Evolutionary conservation across 164 flowering plant species (phyloP).

Genomic region (Buxus sempervirens): DNA sequence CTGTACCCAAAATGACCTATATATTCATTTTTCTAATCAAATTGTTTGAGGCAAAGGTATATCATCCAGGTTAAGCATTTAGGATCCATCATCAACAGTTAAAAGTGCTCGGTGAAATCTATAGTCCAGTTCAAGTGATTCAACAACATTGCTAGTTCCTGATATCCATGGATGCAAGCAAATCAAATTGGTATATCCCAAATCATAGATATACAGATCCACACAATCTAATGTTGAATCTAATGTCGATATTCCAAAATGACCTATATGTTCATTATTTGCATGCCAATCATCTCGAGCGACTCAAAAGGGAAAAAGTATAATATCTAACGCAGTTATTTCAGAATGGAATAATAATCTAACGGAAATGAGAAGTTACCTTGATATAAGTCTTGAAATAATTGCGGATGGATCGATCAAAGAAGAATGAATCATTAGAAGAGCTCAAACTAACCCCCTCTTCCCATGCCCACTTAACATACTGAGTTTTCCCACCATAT

Average conservation of each 20-base stretch:
- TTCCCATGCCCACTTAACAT: constrained; percentile 97
- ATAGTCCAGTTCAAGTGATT: too few species aligned
- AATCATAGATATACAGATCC: too few species aligned
- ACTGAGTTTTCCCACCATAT: constrained; percentile 94
- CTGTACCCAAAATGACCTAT: too few species aligned
- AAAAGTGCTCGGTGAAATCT: neutral
- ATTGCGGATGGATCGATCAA: constrained; percentile 71
- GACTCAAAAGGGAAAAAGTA: neutral
- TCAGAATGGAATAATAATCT: neutral
- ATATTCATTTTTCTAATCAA: too few species aligned
- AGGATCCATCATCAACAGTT: neutral
- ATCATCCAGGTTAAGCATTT: neutral
- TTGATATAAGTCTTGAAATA: constrained; percentile 80
- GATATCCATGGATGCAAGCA: too few species aligned
- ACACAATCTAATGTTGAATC: too few species aligned
- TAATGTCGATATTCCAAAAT: too few species aligned
- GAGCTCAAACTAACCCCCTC: constrained; percentile 85
- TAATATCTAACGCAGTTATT: neutral
- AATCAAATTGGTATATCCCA: too few species aligned
- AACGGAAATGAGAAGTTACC: constrained; percentile 34
- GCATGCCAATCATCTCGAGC: neutral
- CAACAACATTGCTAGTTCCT: too few species aligned
- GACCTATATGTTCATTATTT: too few species aligned
- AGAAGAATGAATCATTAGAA: constrained; percentile 97
- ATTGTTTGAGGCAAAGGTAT: too few species aligned